Evolutionary conservation across 2,329 filamentous ascomycete species (phyloP), one percentile per base, ranked within the genome.

Genomic region (Cordyceps javanica): DNA sequence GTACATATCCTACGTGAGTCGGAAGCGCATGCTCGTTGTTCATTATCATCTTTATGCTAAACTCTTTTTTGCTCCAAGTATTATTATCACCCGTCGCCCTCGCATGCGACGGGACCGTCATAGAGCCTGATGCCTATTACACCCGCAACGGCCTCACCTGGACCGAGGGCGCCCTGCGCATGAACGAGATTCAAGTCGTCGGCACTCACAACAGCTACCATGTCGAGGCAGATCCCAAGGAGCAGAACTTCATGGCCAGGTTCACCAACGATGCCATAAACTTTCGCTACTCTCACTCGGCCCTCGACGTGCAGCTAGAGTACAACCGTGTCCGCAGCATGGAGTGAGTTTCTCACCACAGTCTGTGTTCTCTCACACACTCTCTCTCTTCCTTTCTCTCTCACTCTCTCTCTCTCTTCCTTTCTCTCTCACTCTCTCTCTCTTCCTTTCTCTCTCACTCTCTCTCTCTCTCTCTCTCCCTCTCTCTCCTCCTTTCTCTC

Each of bases 191-290:
- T 48, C 77, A 80, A 62, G 73, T 80, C 42, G 67, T 79, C 38
- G 77, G 77, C 61, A 78, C 77, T 0, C 77, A 80, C 64, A 80
- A 80, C 65, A 76, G 73, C 60, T 81, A 80, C 65, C 77, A 81
- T 60, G 69, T 73, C 39, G 77, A 80, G 60, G 67, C 75, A 25
- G 68, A 69, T 2, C 67, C 71, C 1, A 66, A 68, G n/a, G 77
- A 78, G 61, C 71, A 72, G 36, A 61, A 67, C 2, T 62, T 71
- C 11, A 74, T 79, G 62, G 68, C 74, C 51, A 61, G 70, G 57
- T 68, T 74, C 25, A 62, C 73, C 2, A 63, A 72, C 5, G 64
- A 65, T 3, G 68, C 72, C 3, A 64, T 72, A 55, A 73, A 78
- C 61, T 72, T 75, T 62, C 77, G 75, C 64, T 80, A 80, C 62